Conservation (phyloP, 768 basidiomycete species). For the Mrakia hoshinonis region DNA sequence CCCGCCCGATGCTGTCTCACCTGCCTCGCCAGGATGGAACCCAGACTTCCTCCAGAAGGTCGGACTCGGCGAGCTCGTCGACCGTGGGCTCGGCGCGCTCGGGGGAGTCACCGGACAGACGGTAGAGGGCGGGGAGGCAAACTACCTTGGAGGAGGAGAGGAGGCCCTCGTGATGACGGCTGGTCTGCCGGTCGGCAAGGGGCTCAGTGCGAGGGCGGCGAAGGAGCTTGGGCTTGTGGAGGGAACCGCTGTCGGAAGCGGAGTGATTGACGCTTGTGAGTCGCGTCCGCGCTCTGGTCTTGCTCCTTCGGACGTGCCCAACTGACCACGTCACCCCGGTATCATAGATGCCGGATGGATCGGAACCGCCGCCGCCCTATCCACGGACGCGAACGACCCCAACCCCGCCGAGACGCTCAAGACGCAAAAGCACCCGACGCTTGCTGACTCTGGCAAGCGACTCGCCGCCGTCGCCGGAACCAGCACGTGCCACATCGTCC, state of each 20-base stretch:
- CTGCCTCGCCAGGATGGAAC: constrained; percentile 63
- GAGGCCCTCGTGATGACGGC: constrained; percentile 38
- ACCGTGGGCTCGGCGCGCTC: constrained; percentile 63
- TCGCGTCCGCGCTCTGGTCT: constrained; percentile 14
- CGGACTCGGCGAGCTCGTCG: constrained; percentile 62
- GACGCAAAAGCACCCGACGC: constrained; percentile 48
- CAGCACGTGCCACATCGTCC: constrained; percentile 89
- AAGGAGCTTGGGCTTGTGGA: constrained; percentile 71
- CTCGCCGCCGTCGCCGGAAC: constrained; percentile 93
- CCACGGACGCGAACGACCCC: constrained; percentile 39
- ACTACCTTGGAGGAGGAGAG: constrained; percentile 7
- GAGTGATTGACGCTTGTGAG: constrained; percentile 82
- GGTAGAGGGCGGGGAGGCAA: background rate
- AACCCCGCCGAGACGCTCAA: constrained; percentile 49
- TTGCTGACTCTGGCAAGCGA: constrained; percentile 69
- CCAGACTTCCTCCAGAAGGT: constrained; percentile 76
- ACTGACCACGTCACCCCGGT: background rate
- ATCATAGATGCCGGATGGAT: constrained; percentile 78
- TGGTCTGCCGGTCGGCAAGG: constrained; percentile 69
- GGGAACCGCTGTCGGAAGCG: constrained; percentile 88
- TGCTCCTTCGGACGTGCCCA: background rate
- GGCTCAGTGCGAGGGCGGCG: constrained; percentile 69
- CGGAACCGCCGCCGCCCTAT: constrained; percentile 81
- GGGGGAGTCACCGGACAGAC: constrained; percentile 56
- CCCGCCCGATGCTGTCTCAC: constrained; percentile 48